phyloP scores from a whole-genome alignment of 2,329 filamentous ascomycete genomes.

The Colletotrichum kahawae region DNA sequence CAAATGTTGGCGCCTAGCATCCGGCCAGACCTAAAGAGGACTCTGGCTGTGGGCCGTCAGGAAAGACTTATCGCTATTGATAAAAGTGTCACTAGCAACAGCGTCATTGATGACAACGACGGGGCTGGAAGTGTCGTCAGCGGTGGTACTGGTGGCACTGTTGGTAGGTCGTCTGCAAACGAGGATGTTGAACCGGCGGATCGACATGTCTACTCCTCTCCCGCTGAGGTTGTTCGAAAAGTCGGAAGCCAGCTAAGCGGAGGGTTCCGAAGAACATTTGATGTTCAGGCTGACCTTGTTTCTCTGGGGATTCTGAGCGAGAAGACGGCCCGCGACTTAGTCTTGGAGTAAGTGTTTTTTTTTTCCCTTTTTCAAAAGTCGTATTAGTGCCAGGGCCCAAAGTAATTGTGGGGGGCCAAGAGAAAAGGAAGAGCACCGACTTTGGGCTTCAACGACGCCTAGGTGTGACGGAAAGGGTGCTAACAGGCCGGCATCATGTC shows the following conservation, averaged over 20 bases:
- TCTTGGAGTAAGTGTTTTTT: slow-evolving; percentile 3
- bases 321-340: slow-evolving; percentile 2
- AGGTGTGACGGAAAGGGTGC: background rate
- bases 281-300: slow-evolving; percentile 11
- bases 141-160: background rate
- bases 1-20: slow-evolving; percentile 2
- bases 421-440: background rate
- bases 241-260: slow-evolving; percentile 18
- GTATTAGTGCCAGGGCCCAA: background rate
- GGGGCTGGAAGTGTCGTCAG: background rate
- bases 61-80: background rate
- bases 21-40: background rate
- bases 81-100: background rate
- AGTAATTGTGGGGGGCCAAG: background rate
- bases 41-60: background rate
- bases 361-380: background rate
- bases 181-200: slow-evolving; percentile 18
- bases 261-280: slow-evolving; percentile 8
- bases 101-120: background rate
- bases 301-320: slow-evolving; percentile 10
- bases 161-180: background rate
- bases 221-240: slow-evolving; percentile 14
- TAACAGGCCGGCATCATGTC: background rate
- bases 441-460: background rate
- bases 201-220: slow-evolving; percentile 14